A percentile compares a stretch with the other conserved stretches of the same genome.
Evolutionary conservation across 495 filamentous ascomycete genomes (phyloP).

Genomic region (Trichoderma parareesei): DNA sequence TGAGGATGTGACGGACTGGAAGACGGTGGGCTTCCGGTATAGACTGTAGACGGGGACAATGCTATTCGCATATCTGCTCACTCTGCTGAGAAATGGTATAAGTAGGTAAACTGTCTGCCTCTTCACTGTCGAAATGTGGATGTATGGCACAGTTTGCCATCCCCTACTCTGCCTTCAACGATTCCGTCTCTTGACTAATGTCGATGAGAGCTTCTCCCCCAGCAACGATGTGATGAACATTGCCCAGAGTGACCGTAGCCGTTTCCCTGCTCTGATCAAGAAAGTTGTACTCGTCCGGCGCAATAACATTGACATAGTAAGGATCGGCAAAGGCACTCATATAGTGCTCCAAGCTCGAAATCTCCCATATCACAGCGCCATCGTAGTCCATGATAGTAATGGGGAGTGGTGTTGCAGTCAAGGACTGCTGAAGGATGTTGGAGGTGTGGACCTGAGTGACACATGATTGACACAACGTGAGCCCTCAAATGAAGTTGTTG

Average conservation of each 20-base stretch:
- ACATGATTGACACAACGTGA: background rate
- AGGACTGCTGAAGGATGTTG: background rate
- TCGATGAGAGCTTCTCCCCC: background rate
- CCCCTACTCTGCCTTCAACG: background rate
- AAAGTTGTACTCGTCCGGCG: slow-evolving; percentile 10
- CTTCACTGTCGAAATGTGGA: too few relatives aligned
- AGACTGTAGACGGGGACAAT: slow-evolving; percentile 20
- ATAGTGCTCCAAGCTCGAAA: slow-evolving; percentile 5
- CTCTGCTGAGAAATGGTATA: too few relatives aligned
- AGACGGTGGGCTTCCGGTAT: slow-evolving; percentile 45
- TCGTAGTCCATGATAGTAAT: slow-evolving; percentile 7
- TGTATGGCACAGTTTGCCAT: background rate
- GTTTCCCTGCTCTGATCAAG: slow-evolving; percentile 11
- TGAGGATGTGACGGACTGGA: slow-evolving; percentile 43
- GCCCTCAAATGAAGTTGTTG: background rate
- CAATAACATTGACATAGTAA: slow-evolving; percentile 11
- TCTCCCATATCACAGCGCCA: slow-evolving; percentile 9
- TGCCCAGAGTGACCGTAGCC: background rate
- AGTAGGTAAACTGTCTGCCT: too few relatives aligned
- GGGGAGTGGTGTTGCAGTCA: background rate
- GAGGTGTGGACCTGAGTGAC: slow-evolving; percentile 2
- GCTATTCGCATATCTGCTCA: background rate
- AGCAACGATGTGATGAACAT: background rate
- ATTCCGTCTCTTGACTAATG: background rate
- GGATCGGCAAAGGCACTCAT: slow-evolving; percentile 6